Base-by-base conservation (phyloP, 73 alveolate species). In the Tetrahymena malaccensis region DNA sequence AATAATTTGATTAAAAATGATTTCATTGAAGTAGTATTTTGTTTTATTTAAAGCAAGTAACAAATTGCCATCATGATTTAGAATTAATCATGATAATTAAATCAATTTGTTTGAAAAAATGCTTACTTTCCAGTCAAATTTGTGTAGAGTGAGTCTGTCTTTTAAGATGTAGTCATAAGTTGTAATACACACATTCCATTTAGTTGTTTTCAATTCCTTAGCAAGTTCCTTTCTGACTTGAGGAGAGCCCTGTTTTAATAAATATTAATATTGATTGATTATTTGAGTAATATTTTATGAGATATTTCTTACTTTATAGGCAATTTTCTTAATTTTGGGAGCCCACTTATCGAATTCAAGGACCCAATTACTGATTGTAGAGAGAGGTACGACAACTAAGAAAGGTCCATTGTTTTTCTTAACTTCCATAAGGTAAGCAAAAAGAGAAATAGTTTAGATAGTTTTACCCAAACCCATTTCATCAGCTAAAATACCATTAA, bases 391-490 rank as follows among this genome's bases (percentile, higher is more conserved):
- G 55, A 99, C 99, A 17, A 99, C 98, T 93, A 99, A 96, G 96
- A 98, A 99, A 1, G 99, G 99, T 16, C 99, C 99, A 95, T 98
- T 98, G 94, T 98, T 98, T 43, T 97, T 97, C 94, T 98, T 98
- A 21, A 93, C 94, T 94, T 99, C 99, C 96, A 99, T 98, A 50
- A 99, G 94, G 95, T 98, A 99, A 89, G 99, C 96, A 93, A 99
- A 96, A 35, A 99, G 97, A 19, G 99, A 98, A 33, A 99, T 99
- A 1, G 99, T 99, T 96, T 99, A 98, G 22, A 99, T 98, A 25
- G 99, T 99, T 94, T 99, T 99, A 33, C 99, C 99, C 34, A 99
- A 99, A 37, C 99, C 99, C 99, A 99, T 99, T 95, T 99, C 99
- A 97, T 99, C 99, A 56, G 99, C 99, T 19, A 99, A 94, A 34